A percentile compares a stretch with the other conserved stretches of the same genome.
These are phyloP conservation scores for Albugo candida DNA, from an alignment of 352 stramenopile species.

Conservation along the genomic window DNA sequence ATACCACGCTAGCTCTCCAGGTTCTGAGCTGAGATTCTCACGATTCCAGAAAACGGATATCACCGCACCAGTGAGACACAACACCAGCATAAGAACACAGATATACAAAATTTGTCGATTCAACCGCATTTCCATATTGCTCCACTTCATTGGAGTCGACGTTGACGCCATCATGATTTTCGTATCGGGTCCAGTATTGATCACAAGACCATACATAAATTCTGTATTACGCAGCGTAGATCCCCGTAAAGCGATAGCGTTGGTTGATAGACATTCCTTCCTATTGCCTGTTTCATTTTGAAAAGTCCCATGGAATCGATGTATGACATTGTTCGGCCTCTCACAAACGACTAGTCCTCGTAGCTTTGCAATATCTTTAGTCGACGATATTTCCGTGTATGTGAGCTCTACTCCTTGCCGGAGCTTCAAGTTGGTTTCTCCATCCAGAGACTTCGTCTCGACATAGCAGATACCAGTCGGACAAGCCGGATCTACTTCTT, in stretches of 20 bases:
- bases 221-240: slow-evolving; percentile 82
- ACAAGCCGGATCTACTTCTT: slow-evolving; percentile 43
- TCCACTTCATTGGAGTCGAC: slow-evolving; percentile 66
- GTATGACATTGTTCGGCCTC: slow-evolving; percentile 78
- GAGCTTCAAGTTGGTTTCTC: slow-evolving; percentile 87
- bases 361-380: slow-evolving; percentile 28
- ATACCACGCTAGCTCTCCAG: slow-evolving; percentile 38
- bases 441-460: slow-evolving; percentile 85
- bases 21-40: slow-evolving; percentile 21
- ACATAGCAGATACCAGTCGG: slow-evolving; percentile 78
- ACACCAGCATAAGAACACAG: slow-evolving; percentile 50
- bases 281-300: slow-evolving; percentile 20
- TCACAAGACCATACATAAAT: slow-evolving; percentile 78
- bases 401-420: slow-evolving; percentile 57
- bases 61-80: slow-evolving; percentile 46
- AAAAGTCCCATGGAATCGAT: slow-evolving; percentile 80
- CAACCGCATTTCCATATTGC: slow-evolving; percentile 66
- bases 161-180: slow-evolving; percentile 83
- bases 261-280: slow-evolving; percentile 59
- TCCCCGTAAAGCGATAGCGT: slow-evolving; percentile 70
- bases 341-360: slow-evolving; percentile 54
- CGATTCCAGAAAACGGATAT: slow-evolving; percentile 51
- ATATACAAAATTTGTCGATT: slow-evolving; percentile 77
- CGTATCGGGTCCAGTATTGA: slow-evolving; percentile 81
- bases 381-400: slow-evolving; percentile 38